These are phyloP conservation scores for Nemania diffusa DNA, from an alignment of 2,329 filamentous ascomycete genomes.

Conservation along the genomic window DNA sequence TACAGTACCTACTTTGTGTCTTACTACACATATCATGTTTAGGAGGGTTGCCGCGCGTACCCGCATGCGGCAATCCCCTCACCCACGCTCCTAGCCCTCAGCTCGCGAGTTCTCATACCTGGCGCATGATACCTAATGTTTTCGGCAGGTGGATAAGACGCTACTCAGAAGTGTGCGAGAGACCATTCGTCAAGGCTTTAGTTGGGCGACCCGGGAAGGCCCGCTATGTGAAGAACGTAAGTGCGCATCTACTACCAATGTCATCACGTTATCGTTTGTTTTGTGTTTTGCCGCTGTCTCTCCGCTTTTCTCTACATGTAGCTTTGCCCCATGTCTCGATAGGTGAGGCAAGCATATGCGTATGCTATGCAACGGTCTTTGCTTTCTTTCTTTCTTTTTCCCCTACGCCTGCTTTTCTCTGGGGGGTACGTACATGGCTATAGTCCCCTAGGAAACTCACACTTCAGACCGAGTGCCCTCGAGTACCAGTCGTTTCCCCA, in stretches of 20 bases:
- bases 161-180: conserved; percentile 87
- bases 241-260: conserved; percentile 52
- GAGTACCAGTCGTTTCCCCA: conserved; percentile 5
- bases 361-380: background rate
- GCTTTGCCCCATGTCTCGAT: conserved; percentile 11
- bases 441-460: background rate
- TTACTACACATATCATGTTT: conserved; percentile 42
- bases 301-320: conserved; percentile 17
- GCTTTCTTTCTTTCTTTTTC: background rate
- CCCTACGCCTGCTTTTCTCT: background rate
- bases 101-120: conserved; percentile 37
- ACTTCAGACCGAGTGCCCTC: conserved; percentile 13
- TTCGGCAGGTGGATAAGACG: conserved; percentile 84
- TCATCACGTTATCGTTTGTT: conserved; percentile 28
- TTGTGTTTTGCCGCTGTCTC: conserved; percentile 9
- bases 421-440: background rate
- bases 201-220: conserved; percentile 94
- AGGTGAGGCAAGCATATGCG: conserved; percentile 21
- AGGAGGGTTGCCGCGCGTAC: conserved; percentile 40
- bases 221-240: conserved; percentile 96
- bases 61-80: conserved; percentile 41
- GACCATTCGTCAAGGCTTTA: conserved; percentile 94
- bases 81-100: conserved; percentile 38
- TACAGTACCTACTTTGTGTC: conserved; percentile 37
- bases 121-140: conserved; percentile 46